A percentile compares a stretch with the other conserved stretches of the same genome.
Evolutionary conservation across 2,329 filamentous ascomycete genomes (phyloP).

Genomic region (Paracorniculantispora psalliotae): DNA sequence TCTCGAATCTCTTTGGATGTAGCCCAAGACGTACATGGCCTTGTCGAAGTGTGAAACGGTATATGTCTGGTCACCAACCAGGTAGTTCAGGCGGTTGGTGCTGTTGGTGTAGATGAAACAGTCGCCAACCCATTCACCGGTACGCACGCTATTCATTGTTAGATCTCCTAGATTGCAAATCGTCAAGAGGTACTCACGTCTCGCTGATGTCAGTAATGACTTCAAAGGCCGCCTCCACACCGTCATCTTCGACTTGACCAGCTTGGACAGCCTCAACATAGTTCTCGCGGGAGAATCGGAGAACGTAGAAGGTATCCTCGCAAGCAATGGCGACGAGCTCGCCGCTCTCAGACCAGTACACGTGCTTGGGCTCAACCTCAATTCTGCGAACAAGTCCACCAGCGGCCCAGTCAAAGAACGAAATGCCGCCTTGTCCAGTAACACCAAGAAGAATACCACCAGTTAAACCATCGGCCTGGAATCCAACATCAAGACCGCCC

Average conservation of each 20-base stretch:
- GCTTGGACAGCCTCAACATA: conserved; percentile 79
- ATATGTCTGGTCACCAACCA: conserved; percentile 96
- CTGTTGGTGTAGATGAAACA: conserved; percentile 98
- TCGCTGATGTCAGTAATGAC: conserved; percentile 95
- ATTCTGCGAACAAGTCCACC: conserved; percentile 87
- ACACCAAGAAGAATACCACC: conserved; percentile 90
- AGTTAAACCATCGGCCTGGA: conserved; percentile 85
- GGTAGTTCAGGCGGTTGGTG: conserved; percentile 94
- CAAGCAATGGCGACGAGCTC: conserved; percentile 90
- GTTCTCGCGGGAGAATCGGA: conserved; percentile 84
- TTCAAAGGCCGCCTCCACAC: conserved; percentile 93
- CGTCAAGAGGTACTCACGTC: conserved; percentile 46
- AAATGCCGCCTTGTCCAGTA: conserved; percentile 89
- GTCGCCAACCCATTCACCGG: conserved; percentile 96
- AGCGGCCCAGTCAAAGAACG: conserved; percentile 93
- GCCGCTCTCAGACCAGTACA: conserved; percentile 97
- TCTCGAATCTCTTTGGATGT: conserved; percentile 89
- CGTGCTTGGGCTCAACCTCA: conserved; percentile 69
- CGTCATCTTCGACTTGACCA: conserved; percentile 80
- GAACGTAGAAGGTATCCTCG: conserved; percentile 91
- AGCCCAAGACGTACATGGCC: conserved; percentile 90
- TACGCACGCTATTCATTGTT: conserved; percentile 62
- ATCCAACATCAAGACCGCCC: conserved; percentile 87
- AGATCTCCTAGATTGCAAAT: conserved; percentile 12
- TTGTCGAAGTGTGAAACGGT: conserved; percentile 96